Evolutionary conservation across 768 basidiomycete species (phyloP), one percentile per base, ranked within the genome.

Genomic region (Hericium coralloides): DNA sequence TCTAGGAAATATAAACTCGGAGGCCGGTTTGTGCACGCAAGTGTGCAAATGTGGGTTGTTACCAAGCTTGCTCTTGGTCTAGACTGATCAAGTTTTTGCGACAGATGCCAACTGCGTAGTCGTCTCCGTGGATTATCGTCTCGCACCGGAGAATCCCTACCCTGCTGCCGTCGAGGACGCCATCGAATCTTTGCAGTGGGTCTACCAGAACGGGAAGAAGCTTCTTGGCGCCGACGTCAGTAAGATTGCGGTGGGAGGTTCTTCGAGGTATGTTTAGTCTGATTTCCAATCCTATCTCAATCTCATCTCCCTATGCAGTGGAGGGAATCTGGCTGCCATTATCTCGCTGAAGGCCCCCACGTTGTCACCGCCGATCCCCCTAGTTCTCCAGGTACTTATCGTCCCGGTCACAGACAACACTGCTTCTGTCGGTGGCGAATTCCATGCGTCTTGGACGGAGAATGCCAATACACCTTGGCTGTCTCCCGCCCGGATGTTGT

Each of bases 341-440:
- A 69, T 85, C 1, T 73, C 85, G 0, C 79, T 87, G 68, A 85
- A 84, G 69, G 84, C 85, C 1, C 75, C 74, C 1, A 68, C 77
- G 39, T 58, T 70, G 10, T 60, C 68, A 4, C 80, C 79, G 0
- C 76, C 79, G 12, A 79, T 84, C 20, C 77, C 79, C 3, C 65
- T 88, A 49, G 61, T 77, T 3, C 81, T 85, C 69, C 83, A 84
- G 62, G 71, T 89, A 1, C 76, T 89, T 41, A 74, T 86, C 26
- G 87, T 88, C 1, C 88, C 87, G 17, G 87, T 88, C 39, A 80
- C 74, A 0, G 85, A 90, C 66, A 89, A 88, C 70, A 87, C 87
- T 1, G 80, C 82, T 8, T 74, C 74, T 6, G 65, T 60, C 57
- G 69, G 63, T 53, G 74, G 63, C 20, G 66, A 58, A 0, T 66